Base-by-base conservation (phyloP, 108 stramenopile species). In the Skeletonema marinoi region DNA sequence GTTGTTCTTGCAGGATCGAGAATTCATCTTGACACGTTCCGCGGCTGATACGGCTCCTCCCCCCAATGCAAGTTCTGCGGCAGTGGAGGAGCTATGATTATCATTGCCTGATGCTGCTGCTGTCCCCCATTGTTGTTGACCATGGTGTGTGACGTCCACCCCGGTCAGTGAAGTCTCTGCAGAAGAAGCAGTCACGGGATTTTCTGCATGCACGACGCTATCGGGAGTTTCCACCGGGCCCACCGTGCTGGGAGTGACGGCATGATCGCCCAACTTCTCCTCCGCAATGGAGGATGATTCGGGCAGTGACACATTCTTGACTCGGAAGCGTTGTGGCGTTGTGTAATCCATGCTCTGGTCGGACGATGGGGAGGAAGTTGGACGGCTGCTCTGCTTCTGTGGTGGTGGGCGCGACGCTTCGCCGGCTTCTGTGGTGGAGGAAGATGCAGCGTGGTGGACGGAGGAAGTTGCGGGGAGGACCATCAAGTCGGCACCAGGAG, bases 241-340 rank as follows among this genome's bases (percentile, higher is more conserved):
- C 66, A 69, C 59, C 12, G 73, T 77, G 62, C 71, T 68, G 38
- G 81, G 75, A 17, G 74, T 75, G 31, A 77, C 75, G 36, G 54
- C 54, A 56, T 56, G 7, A 56, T 56, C 54, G 1, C 54, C 8
- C 19, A 25, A 56, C 25, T 56, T 56, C 25, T 56, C 54, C 50
- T 16, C 50, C 7, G 25, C 54, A 56, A 2, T 56, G 54, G 54
- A 56, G 7, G 54, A 56, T 10, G 54, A 21, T 56, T 21, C 54
- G 16, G 54, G 54, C 54, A 56, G 7, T 8, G 54, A n/a, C 1
- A 56, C 54, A 56, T 56, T 21, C 10, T 56, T 56, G 6, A 56
- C 54, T 25, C 25, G 4, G 54, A 56, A 56, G 4, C 54, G 54
- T 66, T 77, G 73, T 29, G 81, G 81, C 32, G 81, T 82, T 56